Conservation (phyloP, 352 stramenopile species). For the Globisporangium cederbergense region DNA sequence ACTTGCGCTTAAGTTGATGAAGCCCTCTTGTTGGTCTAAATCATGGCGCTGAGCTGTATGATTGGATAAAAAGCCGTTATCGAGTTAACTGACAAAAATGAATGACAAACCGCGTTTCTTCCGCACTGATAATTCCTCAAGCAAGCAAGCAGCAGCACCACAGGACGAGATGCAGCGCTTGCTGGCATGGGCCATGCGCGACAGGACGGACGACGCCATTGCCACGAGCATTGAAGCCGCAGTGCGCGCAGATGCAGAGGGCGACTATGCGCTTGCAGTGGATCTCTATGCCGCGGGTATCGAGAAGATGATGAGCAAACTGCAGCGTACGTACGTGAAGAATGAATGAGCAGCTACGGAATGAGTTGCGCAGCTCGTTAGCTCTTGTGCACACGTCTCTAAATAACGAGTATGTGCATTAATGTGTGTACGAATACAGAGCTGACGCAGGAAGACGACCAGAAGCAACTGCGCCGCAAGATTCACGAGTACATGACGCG, state of each 20-base stretch:
- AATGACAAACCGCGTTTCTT: slow-evolving; percentile 13
- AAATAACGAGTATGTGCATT: neutral
- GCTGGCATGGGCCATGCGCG: slow-evolving; percentile 8
- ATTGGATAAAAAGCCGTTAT: neutral
- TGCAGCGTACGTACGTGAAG: slow-evolving; percentile 43
- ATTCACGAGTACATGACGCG: slow-evolving; percentile 82
- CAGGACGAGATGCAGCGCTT: slow-evolving; percentile 15
- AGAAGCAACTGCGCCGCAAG: slow-evolving; percentile 34
- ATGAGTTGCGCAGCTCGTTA: neutral
- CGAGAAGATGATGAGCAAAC: slow-evolving; percentile 65
- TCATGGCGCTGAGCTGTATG: neutral
- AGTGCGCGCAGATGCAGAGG: slow-evolving; percentile 46
- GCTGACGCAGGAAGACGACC: slow-evolving; percentile 28
- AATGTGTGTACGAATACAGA: slow-evolving; percentile 23
- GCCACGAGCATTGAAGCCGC: slow-evolving; percentile 48
- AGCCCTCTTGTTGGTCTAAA: neutral
- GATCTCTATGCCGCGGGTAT: slow-evolving; percentile 73
- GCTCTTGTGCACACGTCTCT: neutral
- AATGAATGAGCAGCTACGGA: neutral
- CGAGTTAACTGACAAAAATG: slow-evolving; percentile 4
- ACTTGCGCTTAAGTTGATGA: too few species aligned
- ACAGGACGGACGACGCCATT: slow-evolving; percentile 35
- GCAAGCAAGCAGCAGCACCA: neutral
- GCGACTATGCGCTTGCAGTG: slow-evolving; percentile 45
- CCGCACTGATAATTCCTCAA: neutral